Conservation (phyloP, 2,329 filamentous ascomycete genomes). For the Fusarium sambucinum region DNA sequence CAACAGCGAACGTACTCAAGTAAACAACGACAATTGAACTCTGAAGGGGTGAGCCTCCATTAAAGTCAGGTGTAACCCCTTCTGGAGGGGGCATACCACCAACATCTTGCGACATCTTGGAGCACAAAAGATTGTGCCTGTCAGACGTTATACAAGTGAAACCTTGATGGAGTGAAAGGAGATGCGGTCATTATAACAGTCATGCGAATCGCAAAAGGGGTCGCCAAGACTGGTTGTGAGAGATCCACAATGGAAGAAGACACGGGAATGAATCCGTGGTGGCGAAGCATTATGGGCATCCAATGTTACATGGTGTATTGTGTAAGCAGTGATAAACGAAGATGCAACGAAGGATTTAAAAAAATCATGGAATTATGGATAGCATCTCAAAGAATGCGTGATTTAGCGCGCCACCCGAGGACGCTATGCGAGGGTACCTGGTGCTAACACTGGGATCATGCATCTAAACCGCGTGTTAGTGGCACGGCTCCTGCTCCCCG, state of each 20-base stretch:
- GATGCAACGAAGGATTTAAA: not conserved
- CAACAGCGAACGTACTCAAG: not conserved
- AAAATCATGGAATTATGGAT: not conserved
- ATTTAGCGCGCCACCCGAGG: not conserved
- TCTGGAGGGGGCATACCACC: conserved; percentile 14
- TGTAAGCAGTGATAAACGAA: not conserved
- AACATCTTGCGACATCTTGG: not conserved
- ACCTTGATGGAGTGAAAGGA: not conserved
- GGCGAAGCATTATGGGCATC: not conserved
- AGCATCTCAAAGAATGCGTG: not conserved
- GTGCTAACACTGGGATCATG: no score
- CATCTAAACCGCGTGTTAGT: not conserved
- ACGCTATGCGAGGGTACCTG: no score
- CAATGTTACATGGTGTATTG: not conserved
- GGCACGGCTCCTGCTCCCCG: no score
- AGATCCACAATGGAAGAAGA: not conserved
- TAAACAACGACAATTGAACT: not conserved
- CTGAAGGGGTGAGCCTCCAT: not conserved
- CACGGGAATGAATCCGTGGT: not conserved
- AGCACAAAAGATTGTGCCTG: no score
- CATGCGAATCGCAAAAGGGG: not conserved
- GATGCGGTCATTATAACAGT: not conserved
- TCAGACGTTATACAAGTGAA: not conserved
- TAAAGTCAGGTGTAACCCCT: not conserved
- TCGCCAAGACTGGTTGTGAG: not conserved